These are phyloP conservation scores for Lentinula raphanica DNA, from an alignment of 768 basidiomycete genomes.

Conservation along the genomic window DNA sequence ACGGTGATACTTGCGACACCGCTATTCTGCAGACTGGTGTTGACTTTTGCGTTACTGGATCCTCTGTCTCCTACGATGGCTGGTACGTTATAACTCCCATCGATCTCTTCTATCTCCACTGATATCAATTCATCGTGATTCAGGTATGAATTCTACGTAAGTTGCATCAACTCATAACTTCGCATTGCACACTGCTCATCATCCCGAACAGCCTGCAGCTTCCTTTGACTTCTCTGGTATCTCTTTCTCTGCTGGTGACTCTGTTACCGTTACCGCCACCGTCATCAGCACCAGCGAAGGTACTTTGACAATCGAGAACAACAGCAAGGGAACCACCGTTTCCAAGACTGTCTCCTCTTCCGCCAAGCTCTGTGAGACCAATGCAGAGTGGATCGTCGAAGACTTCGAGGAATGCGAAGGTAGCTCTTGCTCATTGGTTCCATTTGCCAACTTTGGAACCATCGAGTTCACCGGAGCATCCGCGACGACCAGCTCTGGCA, in stretches of 20 bases:
- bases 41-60: constrained; percentile 4
- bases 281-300: background rate
- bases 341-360: background rate
- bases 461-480: constrained; percentile 29
- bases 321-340: background rate
- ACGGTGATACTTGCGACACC: constrained; percentile 6
- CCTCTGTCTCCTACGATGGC: constrained; percentile 2
- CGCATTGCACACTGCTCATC: background rate
- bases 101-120: background rate
- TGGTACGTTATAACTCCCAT: background rate
- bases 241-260: constrained; percentile 8
- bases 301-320: constrained; percentile 7
- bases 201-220: background rate
- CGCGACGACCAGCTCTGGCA: constrained; percentile 22
- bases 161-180: background rate
- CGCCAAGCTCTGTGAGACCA: background rate
- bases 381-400: constrained; percentile 7
- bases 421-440: constrained; percentile 16
- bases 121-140: background rate
- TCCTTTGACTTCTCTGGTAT: constrained; percentile 2
- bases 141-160: constrained; percentile 5
- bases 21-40: constrained; percentile 11
- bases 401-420: constrained; percentile 10
- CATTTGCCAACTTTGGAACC: constrained; percentile 34
- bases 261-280: constrained; percentile 5